Base-by-base conservation (phyloP, 2,329 filamentous ascomycete genomes). In the Chrysoporthe austroafricana region DNA sequence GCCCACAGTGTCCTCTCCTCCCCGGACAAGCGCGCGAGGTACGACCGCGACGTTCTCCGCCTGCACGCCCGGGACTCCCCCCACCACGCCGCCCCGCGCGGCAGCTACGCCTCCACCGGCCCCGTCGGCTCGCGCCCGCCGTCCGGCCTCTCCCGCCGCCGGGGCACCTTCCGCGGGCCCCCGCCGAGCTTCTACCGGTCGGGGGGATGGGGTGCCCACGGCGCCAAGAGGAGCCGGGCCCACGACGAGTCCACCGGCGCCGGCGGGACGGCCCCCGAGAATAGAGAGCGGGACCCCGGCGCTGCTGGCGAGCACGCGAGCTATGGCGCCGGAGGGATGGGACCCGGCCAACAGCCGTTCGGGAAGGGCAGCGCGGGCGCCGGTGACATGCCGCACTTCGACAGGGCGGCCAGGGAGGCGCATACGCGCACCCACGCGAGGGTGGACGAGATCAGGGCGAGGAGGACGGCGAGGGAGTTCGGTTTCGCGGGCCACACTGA, bases 181-280 rank as follows among this genome's bases (percentile, higher is more conserved):
- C 94, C 96, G 62, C 94, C 95, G 0, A 92, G 89, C 71, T 98
- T 97, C 81, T 97, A 93, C 79, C 86, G 90, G 21, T 89, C 86
- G 70, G 94, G 93, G 4, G 93, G 91, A 3, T 96, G 93, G 86
- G 92, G 92, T 60, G 77, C 81, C 2, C 87, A 92, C 68, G 76
- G 80, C 2, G 85, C 85, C 46, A 91, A 91, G 79, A 78, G 88
- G 48, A 78, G 79, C 64, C 83, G 83, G 46, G 84, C 85, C 57
- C 85, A 88, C 69, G 82, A 85, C 63, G 69, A 81, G 73, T 78
- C 76, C 0, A 76, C 76, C 48, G 64, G 66, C 32, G 34, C 36
- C 68, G 14, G 68, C 70, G 18, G 61, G 11, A 56, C 14, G 14
- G 56, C 4, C 32, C 26, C 6, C 43, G 59, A 8, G 32, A 62